Evolutionary conservation across 305 asterid species (phyloP).

Genomic region (Fraxinus ornus): DNA sequence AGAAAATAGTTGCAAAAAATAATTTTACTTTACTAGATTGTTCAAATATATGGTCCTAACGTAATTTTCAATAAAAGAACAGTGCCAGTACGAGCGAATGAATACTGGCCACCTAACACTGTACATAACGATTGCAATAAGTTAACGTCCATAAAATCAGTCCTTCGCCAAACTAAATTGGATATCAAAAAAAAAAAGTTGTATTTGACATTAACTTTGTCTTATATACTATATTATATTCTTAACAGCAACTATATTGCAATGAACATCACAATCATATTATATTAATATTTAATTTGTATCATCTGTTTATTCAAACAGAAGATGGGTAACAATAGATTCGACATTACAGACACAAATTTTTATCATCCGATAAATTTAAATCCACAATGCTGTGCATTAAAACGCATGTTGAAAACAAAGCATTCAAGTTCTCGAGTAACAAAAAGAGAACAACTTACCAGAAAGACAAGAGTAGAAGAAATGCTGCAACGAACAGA

Average conservation of each 20-base stretch:
- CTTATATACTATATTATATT: background rate
- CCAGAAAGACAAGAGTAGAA: constrained; percentile 91
- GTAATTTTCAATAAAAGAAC: background rate
- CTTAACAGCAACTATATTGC: background rate
- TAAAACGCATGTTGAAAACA: background rate
- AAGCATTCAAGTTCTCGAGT: background rate
- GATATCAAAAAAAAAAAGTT: background rate
- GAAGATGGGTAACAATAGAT: background rate
- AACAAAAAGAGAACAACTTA: constrained; percentile 32
- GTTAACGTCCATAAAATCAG: background rate
- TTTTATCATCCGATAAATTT: too few relatives aligned
- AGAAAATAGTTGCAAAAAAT: background rate
- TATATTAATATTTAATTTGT: background rate
- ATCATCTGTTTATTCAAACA: background rate
- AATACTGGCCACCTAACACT: background rate
- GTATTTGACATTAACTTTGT: background rate
- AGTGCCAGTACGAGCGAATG: background rate
- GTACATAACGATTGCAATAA: background rate
- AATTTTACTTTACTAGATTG: background rate
- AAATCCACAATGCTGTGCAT: background rate
- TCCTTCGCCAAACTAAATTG: background rate
- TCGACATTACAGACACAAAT: background rate
- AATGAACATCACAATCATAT: background rate
- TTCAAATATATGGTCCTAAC: background rate
- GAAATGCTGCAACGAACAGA: constrained; percentile 73